phyloP scores from a whole-genome alignment of 2,329 filamentous ascomycete genomes.

The Pleochaeta shiraiana region DNA sequence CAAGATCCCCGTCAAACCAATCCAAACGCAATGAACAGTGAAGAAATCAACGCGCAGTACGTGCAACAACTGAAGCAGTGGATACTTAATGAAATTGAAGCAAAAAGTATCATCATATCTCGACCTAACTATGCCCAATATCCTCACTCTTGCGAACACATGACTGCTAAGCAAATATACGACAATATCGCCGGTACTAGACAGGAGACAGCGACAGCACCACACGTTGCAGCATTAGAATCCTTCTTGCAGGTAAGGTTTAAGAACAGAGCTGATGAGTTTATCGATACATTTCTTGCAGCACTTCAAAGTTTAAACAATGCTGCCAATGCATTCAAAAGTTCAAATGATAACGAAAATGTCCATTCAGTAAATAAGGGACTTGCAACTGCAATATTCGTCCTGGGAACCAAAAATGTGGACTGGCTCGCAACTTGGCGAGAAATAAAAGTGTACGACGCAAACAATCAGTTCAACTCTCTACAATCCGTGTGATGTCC shows the following conservation, averaged over 20 bases:
- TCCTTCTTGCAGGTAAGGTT: neutral
- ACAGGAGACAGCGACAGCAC: neutral
- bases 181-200: neutral
- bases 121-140: neutral
- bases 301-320: neutral
- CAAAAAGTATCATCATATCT: neutral
- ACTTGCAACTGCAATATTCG: neutral
- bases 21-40: neutral
- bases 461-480: constrained; percentile 3
- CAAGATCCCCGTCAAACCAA: neutral
- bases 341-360: neutral
- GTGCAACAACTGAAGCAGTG: neutral
- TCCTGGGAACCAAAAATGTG: neutral
- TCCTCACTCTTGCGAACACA: neutral
- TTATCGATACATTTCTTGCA: neutral
- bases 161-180: neutral
- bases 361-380: neutral
- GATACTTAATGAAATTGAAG: neutral
- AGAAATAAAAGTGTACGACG: neutral
- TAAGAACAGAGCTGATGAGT: neutral
- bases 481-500: too few relatives aligned
- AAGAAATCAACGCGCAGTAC: neutral
- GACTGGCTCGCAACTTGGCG: neutral
- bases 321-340: neutral
- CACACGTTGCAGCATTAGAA: neutral